phyloP scores from a whole-genome alignment of 2,329 filamentous ascomycete genomes.

The Talaromyces sp. region DNA sequence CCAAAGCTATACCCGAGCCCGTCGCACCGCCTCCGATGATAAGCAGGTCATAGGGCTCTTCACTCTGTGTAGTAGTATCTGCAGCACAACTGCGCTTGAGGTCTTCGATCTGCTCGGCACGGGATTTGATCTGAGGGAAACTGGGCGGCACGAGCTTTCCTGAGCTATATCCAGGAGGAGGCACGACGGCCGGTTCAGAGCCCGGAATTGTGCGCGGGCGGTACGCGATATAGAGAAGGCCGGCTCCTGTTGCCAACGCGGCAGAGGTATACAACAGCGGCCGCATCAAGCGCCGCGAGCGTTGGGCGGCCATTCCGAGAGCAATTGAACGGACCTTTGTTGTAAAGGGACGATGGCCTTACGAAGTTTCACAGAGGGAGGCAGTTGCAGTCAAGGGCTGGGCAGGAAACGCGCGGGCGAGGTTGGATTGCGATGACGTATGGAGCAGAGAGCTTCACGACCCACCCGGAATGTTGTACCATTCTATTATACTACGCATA shows the following conservation, averaged over 20 bases:
- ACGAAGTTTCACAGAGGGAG: not conserved
- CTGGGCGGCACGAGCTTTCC: slow-evolving; percentile 51
- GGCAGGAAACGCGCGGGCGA: not conserved
- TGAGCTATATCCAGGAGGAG: slow-evolving; percentile 56
- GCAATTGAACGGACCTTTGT: not conserved
- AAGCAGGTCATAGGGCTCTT: slow-evolving; percentile 66
- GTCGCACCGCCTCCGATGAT: slow-evolving; percentile 76
- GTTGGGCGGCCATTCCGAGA: slow-evolving; percentile 32
- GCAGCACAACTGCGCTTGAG: slow-evolving; percentile 41
- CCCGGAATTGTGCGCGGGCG: slow-evolving; percentile 60
- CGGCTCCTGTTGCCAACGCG: slow-evolving; percentile 49
- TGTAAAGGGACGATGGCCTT: not conserved
- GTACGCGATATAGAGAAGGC: slow-evolving; percentile 56
- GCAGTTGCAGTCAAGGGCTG: not conserved
- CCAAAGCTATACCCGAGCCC: slow-evolving; percentile 72
- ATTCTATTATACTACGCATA: not conserved
- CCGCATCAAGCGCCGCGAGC: slow-evolving; percentile 47
- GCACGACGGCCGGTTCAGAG: slow-evolving; percentile 55
- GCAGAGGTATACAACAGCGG: slow-evolving; percentile 55
- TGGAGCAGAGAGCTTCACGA: not conserved
- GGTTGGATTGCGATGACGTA: not conserved
- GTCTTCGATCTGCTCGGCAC: slow-evolving; percentile 48
- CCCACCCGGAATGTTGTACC: not conserved
- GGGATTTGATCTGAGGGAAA: slow-evolving; percentile 46
- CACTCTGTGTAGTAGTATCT: slow-evolving; percentile 9